Percentiles rank a stretch among this genome's conserved stretches.
Conservation (phyloP, 169 alveolate genomes). For the Plasmodium knowlesi region DNA sequence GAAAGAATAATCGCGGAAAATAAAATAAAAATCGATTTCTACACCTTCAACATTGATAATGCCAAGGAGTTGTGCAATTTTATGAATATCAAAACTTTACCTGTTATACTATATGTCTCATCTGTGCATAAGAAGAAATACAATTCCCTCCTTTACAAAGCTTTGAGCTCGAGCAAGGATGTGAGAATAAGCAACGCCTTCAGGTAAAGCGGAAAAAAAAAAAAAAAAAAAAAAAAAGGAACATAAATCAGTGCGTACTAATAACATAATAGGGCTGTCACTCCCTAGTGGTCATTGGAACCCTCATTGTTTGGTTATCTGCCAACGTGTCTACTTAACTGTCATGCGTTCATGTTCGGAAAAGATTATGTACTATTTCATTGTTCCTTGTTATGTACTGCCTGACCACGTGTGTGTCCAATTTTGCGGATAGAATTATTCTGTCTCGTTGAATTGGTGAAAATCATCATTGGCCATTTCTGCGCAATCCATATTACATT, state of each 20-base stretch:
- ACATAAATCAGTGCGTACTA: background rate
- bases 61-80: constrained; percentile 50
- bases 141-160: constrained; percentile 35
- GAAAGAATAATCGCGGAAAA: constrained; percentile 52
- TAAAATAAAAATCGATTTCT: constrained; percentile 48
- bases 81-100: constrained; percentile 39
- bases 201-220: constrained; percentile 30
- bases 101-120: constrained; percentile 60
- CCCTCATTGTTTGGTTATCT: background rate
- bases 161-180: constrained; percentile 55
- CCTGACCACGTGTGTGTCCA: background rate
- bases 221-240: background rate
- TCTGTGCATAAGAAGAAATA: constrained; percentile 69
- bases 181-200: constrained; percentile 72
- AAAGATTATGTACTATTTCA: background rate
- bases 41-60: constrained; percentile 59
- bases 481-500: background rate
- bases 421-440: background rate
- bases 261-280: background rate
- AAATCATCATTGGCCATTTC: background rate
- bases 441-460: background rate
- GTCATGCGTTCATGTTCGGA: background rate
- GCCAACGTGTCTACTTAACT: background rate
- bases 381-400: background rate
- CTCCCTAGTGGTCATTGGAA: background rate